Evolutionary conservation across 768 basidiomycete genomes (phyloP).

Genomic region (Agrocybe pediades): DNA sequence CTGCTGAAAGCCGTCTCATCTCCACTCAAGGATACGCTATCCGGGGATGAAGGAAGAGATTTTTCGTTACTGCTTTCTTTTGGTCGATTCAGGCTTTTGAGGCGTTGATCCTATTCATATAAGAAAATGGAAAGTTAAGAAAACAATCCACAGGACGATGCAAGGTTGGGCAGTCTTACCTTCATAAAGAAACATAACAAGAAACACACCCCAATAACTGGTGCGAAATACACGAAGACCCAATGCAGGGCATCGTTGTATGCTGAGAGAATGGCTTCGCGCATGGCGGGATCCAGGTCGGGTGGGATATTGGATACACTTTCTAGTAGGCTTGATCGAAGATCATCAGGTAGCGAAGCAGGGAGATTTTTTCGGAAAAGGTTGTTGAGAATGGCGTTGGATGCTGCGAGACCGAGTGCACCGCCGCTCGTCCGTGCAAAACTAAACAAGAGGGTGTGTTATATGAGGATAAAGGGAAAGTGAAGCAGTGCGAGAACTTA

Average conservation of each 20-base stretch:
- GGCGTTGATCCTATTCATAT: background rate
- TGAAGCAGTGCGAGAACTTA: background rate
- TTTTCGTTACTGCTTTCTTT: background rate
- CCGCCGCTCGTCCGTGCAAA: conserved; percentile 10
- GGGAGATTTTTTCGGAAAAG: conserved; percentile 9
- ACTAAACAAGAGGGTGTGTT: background rate
- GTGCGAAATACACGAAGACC: conserved; percentile 8
- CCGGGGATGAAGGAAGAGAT: background rate
- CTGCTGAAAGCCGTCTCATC: background rate
- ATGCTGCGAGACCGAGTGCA: conserved; percentile 8
- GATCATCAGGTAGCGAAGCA: background rate
- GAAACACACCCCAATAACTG: conserved; percentile 1
- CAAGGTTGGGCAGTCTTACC: background rate
- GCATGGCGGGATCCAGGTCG: conserved; percentile 2
- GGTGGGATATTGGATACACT: conserved; percentile 3
- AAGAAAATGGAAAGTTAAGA: background rate
- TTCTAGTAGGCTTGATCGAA: conserved; percentile 3
- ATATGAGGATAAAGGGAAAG: background rate
- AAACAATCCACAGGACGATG: background rate
- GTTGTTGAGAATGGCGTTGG: conserved; percentile 11
- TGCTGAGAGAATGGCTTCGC: conserved; percentile 2
- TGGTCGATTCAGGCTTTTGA: background rate
- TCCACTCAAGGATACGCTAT: background rate
- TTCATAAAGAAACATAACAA: conserved; percentile 5
- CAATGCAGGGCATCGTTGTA: conserved; percentile 7